Conservation (phyloP, 2,329 filamentous ascomycete species). For the Colletotrichum orbiculare region DNA sequence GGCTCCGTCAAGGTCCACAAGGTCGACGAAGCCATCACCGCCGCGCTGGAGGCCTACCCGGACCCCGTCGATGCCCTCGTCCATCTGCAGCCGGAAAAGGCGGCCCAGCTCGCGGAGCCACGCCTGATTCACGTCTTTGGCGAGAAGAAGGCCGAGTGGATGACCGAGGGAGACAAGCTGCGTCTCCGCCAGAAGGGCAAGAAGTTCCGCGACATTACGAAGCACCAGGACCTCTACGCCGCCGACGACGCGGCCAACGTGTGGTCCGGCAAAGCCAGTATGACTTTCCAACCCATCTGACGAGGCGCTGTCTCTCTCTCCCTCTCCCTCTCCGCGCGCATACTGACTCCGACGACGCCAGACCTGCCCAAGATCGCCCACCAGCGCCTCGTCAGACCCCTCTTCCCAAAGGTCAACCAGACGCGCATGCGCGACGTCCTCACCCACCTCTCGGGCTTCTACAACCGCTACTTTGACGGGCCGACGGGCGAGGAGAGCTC, state of each 20-base stretch:
- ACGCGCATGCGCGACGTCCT: slow-evolving; percentile 73
- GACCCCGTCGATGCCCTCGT: slow-evolving; percentile 46
- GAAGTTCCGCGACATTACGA: slow-evolving; percentile 80
- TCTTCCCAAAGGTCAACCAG: slow-evolving; percentile 70
- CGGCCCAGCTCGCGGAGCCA: slow-evolving; percentile 50
- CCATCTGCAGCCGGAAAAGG: slow-evolving; percentile 42
- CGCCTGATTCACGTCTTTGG: slow-evolving; percentile 74
- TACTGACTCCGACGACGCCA: slow-evolving; percentile 21
- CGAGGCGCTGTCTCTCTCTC: too few species aligned
- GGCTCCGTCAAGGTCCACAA: not conserved
- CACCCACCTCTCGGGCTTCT: slow-evolving; percentile 69
- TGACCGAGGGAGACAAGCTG: slow-evolving; percentile 81
- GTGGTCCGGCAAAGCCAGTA: slow-evolving; percentile 45
- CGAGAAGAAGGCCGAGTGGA: slow-evolving; percentile 71
- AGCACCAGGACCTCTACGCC: slow-evolving; percentile 62
- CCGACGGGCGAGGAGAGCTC: slow-evolving; percentile 47
- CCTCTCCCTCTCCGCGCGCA: too few species aligned
- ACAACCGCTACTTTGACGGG: slow-evolving; percentile 67
- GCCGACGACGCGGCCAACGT: slow-evolving; percentile 39
- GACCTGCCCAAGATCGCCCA: slow-evolving; percentile 54
- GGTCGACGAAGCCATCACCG: slow-evolving; percentile 40
- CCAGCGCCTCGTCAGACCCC: slow-evolving; percentile 64
- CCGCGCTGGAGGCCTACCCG: slow-evolving; percentile 40
- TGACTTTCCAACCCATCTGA: slow-evolving; percentile 5
- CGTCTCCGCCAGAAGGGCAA: slow-evolving; percentile 71